Evolutionary conservation across 228 moss, liverwort and hornwort genomes (phyloP), one percentile per base, ranked within the genome.

Genomic region (Sphagnum fallax): DNA sequence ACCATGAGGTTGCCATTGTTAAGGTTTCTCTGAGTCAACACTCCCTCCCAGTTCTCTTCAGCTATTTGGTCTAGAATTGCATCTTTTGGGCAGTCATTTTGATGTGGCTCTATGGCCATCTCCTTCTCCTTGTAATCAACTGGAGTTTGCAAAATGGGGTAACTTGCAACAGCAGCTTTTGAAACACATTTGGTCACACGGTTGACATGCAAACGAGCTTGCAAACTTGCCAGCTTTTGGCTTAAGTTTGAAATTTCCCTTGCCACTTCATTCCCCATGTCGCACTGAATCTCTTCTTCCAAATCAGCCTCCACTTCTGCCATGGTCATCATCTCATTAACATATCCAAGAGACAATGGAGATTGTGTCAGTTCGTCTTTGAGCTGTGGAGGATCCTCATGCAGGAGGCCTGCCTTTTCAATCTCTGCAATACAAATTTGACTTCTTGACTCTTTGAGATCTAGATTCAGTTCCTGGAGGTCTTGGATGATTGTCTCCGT

Each of bases 281-380:
- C 63, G 16, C 58, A 63, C 48, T 76, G 76, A 14, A 64, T 76
- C 63, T 72, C 72, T 63, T 76, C 68, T 64, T 76, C 68, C 64
- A 76, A 49, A 5, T 68, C 47, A 47, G 51, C 68, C 51, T 72
- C 76, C 50, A 72, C 51, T 16, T 10, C 70, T 48, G 69, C 63
- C 71, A 53, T 55, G 32, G 32, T 32, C 9, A 10, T 63, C 13
- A 50, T 18, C 8, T 67, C 62, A 9, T 8, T 47, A 4, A 51
- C 47, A 11, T 53, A 52, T 47, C 55, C 14, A 61, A 58, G 70
- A 50, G 62, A 14, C 14, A 62, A 69, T 5, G 52, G 49, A 58
- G 32, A 9, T 53, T 60, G 71, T 51, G 55, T 15, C 13, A 7
- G 52, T 70, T 67, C 15, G 8, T 71, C 59, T 10, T 69, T 60